Percentiles rank a stretch among this genome's conserved stretches.
phyloP scores from a whole-genome alignment of 2,329 filamentous ascomycete species.

The Bipolaris zeicola region DNA sequence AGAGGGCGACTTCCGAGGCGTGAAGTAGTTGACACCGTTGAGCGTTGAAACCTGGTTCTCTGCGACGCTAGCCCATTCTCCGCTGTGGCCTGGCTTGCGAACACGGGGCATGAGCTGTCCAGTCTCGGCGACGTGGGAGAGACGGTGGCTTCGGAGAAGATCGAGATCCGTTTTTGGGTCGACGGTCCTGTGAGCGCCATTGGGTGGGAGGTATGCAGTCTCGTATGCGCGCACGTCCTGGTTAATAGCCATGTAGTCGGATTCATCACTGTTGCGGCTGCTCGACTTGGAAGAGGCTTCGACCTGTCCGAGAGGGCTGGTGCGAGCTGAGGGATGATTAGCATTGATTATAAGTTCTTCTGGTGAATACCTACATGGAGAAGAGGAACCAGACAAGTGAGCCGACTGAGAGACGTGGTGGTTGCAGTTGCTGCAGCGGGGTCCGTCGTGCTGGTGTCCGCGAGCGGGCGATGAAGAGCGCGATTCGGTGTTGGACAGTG shows the following conservation, averaged over 20 bases:
- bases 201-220: conserved; percentile 41
- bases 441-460: conserved; percentile 29
- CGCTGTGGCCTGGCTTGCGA: conserved; percentile 45
- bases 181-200: conserved; percentile 25
- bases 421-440: conserved; percentile 47
- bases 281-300: conserved; percentile 37
- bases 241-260: conserved; percentile 40
- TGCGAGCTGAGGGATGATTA: conserved; percentile 28
- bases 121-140: conserved; percentile 58
- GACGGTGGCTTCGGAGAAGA: conserved; percentile 54
- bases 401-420: conserved; percentile 27
- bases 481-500: conserved; percentile 36
- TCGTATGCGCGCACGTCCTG: conserved; percentile 42
- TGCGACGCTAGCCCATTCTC: conserved; percentile 47
- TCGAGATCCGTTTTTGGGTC: conserved; percentile 46
- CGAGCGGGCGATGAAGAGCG: conserved; percentile 39
- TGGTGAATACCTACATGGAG: conserved; percentile 30
- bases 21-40: conserved; percentile 48
- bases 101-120: conserved; percentile 54
- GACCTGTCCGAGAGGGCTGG: conserved; percentile 20
- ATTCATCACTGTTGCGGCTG: conserved; percentile 43
- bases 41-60: conserved; percentile 37
- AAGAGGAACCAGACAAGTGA: conserved; percentile 25
- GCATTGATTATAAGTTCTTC: not conserved
- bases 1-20: conserved; percentile 46